These are phyloP conservation scores for Cutaneotrichosporon cyanovorans DNA, from an alignment of 1,284 basidiomycete species.

Conservation along the genomic window DNA sequence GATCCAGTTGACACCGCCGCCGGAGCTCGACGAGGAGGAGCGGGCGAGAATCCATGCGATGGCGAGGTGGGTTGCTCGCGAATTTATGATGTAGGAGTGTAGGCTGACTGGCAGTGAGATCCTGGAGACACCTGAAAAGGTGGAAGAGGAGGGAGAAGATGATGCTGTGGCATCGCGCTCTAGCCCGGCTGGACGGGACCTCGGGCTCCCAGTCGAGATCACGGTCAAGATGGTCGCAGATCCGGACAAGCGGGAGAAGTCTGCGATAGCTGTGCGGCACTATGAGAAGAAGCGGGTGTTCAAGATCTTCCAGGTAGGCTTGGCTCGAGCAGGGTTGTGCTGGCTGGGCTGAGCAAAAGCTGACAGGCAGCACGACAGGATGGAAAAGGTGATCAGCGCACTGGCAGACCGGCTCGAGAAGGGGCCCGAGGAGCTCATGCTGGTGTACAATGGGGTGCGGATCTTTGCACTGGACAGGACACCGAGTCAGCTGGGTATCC, in stretches of 20 bases:
- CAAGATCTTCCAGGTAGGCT: slow-evolving; percentile 7
- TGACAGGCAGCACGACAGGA: slow-evolving; percentile 19
- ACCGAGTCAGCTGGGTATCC: slow-evolving; percentile 23
- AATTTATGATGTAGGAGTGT: too few relatives aligned
- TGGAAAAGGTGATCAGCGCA: slow-evolving; percentile 14
- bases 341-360: neutral
- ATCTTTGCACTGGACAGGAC: slow-evolving; percentile 18
- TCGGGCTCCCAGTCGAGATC: slow-evolving; percentile 11
- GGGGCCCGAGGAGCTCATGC: slow-evolving; percentile 22
- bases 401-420: slow-evolving; percentile 21
- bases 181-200: neutral
- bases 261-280: slow-evolving; percentile 18
- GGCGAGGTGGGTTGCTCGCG: neutral
- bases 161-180: too few relatives aligned
- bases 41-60: neutral
- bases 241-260: slow-evolving; percentile 11
- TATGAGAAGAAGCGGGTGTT: slow-evolving; percentile 25
- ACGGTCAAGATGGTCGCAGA: slow-evolving; percentile 30
- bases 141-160: too few relatives aligned
- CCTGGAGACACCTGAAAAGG: too few relatives aligned
- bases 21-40: slow-evolving; percentile 17
- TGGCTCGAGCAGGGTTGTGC: neutral
- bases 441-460: slow-evolving; percentile 22
- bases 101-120: too few relatives aligned
- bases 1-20: slow-evolving; percentile 30